These are phyloP conservation scores for Xylariaceae sp. DNA, from an alignment of 2,329 filamentous ascomycete species.

Conservation along the genomic window DNA sequence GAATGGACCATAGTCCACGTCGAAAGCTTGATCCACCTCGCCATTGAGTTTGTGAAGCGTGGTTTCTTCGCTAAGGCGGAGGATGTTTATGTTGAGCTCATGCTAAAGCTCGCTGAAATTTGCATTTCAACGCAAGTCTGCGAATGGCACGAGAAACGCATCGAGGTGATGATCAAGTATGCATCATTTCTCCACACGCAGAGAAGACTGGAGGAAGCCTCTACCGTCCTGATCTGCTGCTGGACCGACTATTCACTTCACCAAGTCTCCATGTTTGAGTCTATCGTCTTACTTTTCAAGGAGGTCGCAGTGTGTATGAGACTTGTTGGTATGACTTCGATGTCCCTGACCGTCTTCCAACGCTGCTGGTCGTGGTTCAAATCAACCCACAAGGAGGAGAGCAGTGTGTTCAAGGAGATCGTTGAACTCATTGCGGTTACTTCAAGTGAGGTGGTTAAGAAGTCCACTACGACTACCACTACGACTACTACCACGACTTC, in stretches of 20 bases:
- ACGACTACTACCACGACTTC: constrained; percentile 8
- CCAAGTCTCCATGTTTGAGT: constrained; percentile 17
- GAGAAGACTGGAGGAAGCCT: constrained; percentile 11
- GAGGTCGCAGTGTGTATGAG: constrained; percentile 12
- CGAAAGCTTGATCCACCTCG: constrained; percentile 13
- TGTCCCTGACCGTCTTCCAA: constrained; percentile 16
- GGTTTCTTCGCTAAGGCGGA: constrained; percentile 12
- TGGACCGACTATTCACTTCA: constrained; percentile 17
- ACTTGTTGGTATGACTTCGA: constrained; percentile 9
- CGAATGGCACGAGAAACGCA: constrained; percentile 17
- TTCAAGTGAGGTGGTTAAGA: constrained; percentile 14
- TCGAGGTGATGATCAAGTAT: constrained; percentile 17
- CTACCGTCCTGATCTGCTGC: constrained; percentile 14
- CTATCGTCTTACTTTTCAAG: constrained; percentile 13
- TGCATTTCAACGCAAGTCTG: constrained; percentile 4
- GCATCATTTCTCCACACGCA: constrained; percentile 12
- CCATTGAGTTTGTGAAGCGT: constrained; percentile 10
- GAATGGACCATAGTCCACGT: constrained; percentile 11
- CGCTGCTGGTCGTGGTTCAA: constrained; percentile 19
- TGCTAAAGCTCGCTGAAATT: constrained; percentile 16
- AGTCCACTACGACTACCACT: constrained; percentile 9
- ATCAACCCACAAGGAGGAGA: constrained; percentile 15
- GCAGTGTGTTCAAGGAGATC: constrained; percentile 15
- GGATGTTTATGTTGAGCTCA: constrained; percentile 15
- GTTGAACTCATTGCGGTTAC: constrained; percentile 15